These are phyloP conservation scores for Cryptococcus depauperatus DNA, from an alignment of 1,284 basidiomycete genomes.

Conservation along the genomic window DNA sequence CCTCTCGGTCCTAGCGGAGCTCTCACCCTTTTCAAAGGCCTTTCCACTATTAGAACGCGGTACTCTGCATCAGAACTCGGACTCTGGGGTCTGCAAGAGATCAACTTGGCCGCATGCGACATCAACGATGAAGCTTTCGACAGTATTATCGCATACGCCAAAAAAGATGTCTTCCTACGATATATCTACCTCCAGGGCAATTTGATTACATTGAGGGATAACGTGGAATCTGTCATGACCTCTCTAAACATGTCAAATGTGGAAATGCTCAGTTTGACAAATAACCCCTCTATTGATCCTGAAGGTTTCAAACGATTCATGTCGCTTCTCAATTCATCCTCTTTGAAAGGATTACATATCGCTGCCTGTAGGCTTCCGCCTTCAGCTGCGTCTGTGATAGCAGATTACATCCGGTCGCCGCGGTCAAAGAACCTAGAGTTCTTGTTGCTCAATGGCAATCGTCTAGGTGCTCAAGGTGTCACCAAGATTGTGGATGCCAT, in stretches of 20 bases:
- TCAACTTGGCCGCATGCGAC: slow-evolving; percentile 31
- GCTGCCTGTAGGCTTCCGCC: slow-evolving; percentile 29
- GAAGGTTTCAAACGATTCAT: slow-evolving; percentile 21
- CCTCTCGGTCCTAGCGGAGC: slow-evolving; percentile 29
- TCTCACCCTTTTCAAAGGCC: slow-evolving; percentile 30
- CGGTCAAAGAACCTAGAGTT: slow-evolving; percentile 20
- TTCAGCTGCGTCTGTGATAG: slow-evolving; percentile 5
- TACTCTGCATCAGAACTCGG: slow-evolving; percentile 16
- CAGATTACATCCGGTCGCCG: slow-evolving; percentile 14
- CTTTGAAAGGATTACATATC: slow-evolving; percentile 29
- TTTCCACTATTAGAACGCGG: slow-evolving; percentile 20
- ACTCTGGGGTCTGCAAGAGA: slow-evolving; percentile 32
- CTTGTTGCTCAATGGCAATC: slow-evolving; percentile 37
- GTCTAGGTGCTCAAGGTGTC: slow-evolving; percentile 25
- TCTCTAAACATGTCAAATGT: slow-evolving; percentile 29
- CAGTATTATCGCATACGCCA: slow-evolving; percentile 25
- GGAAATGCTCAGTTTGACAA: slow-evolving; percentile 24
- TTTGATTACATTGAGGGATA: slow-evolving; percentile 18
- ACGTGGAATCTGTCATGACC: slow-evolving; percentile 20
- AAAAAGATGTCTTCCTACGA: slow-evolving; percentile 29
- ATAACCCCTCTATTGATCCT: slow-evolving; percentile 23
- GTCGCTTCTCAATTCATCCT: slow-evolving; percentile 16
- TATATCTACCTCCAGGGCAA: slow-evolving; percentile 32
- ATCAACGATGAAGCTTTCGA: slow-evolving; percentile 26
- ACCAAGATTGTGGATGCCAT: slow-evolving; percentile 29